Conservation (phyloP, 768 basidiomycete species). For the Boletellus emodensis region DNA sequence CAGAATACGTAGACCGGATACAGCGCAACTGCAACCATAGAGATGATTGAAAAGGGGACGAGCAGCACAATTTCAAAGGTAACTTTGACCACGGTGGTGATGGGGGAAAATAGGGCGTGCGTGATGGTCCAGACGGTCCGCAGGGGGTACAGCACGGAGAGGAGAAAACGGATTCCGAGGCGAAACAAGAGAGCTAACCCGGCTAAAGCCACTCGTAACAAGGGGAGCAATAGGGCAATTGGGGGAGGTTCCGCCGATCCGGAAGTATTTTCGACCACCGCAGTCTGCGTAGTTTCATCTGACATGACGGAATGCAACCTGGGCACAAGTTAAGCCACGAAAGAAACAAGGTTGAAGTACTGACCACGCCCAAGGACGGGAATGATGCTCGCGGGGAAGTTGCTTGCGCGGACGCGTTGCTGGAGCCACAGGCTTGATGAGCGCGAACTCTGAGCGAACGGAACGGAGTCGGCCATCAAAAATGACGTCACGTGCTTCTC, state of each 20-base stretch:
- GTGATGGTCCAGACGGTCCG: slow-evolving; percentile 24
- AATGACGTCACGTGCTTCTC: no score
- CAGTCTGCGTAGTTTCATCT: background rate
- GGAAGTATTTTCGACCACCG: background rate
- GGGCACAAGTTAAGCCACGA: background rate
- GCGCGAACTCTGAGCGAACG: no score
- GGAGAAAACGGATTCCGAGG: slow-evolving; percentile 8
- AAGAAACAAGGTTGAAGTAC: background rate
- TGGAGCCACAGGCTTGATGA: no score
- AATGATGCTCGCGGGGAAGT: background rate
- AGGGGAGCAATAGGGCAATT: slow-evolving; percentile 22
- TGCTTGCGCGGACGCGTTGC: background rate
- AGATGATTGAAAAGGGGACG: slow-evolving; percentile 40
- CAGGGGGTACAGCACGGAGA: slow-evolving; percentile 17
- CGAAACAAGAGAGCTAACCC: slow-evolving; percentile 14
- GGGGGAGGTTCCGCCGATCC: slow-evolving; percentile 17
- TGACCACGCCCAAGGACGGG: background rate
- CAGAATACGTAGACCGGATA: slow-evolving; percentile 56
- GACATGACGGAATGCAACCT: slow-evolving; percentile 3
- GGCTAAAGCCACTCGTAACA: slow-evolving; percentile 10
- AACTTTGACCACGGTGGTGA: slow-evolving; percentile 40
- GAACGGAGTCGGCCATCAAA: no score
- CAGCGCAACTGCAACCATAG: slow-evolving; percentile 40
- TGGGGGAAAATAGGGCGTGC: slow-evolving; percentile 46
- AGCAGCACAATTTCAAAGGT: slow-evolving; percentile 40